Conservation (phyloP, 192 early-diverging fungal species). For the Haplosporangium gracile region DNA sequence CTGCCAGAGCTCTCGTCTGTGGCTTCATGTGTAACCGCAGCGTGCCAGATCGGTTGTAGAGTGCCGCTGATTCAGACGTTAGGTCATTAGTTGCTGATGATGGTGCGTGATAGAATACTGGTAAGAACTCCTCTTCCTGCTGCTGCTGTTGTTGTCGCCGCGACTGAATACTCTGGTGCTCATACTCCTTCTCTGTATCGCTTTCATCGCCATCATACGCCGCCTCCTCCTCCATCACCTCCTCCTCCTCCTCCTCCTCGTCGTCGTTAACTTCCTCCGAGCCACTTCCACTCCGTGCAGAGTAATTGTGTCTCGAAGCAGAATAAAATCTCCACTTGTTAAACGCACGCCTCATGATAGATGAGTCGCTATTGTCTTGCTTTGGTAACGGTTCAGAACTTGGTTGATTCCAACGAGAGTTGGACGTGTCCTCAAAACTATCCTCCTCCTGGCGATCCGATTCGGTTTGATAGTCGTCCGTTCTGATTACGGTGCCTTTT, state of each 20-base stretch:
- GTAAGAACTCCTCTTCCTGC: neutral
- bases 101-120: neutral
- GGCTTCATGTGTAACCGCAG: slow-evolving; percentile 1
- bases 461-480: too few relatives aligned
- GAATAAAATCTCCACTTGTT: neutral
- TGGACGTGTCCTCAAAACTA: too few relatives aligned
- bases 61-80: neutral
- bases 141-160: neutral
- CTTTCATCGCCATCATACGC: neutral
- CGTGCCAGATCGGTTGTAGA: neutral
- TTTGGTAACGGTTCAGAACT: neutral
- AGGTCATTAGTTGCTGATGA: neutral
- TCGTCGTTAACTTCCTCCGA: neutral
- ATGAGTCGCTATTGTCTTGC: neutral
- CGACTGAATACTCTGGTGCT: neutral
- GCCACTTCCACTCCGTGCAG: neutral
- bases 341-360: neutral
- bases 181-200: neutral
- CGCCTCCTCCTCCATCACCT: neutral
- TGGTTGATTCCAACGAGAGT: neutral
- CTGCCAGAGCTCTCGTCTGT: neutral
- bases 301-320: neutral
- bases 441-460: too few relatives aligned
- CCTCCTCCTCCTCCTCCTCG: neutral
- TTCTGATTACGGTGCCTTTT: too few relatives aligned